Conservation (phyloP, 495 filamentous ascomycete species). For the Penicillium maclennaniae region DNA sequence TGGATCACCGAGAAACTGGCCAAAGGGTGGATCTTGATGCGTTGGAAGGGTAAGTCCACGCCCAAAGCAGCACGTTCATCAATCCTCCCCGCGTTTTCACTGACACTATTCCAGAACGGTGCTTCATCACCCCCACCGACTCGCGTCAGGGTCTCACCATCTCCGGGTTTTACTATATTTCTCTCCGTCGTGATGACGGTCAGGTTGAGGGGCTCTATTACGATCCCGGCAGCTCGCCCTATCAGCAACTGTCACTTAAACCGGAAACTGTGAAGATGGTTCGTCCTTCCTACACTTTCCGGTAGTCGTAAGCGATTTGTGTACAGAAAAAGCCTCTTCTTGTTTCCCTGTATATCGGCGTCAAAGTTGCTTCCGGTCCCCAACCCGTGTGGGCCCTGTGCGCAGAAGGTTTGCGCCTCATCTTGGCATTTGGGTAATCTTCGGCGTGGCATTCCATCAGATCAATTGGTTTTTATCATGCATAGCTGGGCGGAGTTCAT, state of each 20-base stretch:
- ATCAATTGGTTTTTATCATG: not conserved
- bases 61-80: not conserved
- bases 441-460: slow-evolving; percentile 7
- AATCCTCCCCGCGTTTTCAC: not conserved
- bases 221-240: slow-evolving; percentile 67
- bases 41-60: slow-evolving; percentile 64
- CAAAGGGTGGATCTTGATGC: slow-evolving; percentile 67
- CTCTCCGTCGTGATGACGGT: slow-evolving; percentile 57
- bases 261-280: slow-evolving; percentile 45
- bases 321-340: not conserved
- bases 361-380: not conserved
- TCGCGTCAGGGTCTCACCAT: slow-evolving; percentile 63
- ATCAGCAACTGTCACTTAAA: slow-evolving; percentile 61
- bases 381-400: not conserved
- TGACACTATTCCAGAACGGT: slow-evolving; percentile 50
- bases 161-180: slow-evolving; percentile 73
- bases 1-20: slow-evolving; percentile 52
- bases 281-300: slow-evolving; percentile 40
- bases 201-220: slow-evolving; percentile 68
- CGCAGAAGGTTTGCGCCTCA: not conserved
- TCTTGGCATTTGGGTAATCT: slow-evolving; percentile 9
- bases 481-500: not conserved
- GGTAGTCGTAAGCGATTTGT: slow-evolving; percentile 17
- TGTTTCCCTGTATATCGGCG: not conserved
- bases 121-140: slow-evolving; percentile 63